Evolutionary conservation across 176 grass and related monocot genomes (phyloP), one percentile per base, ranked within the genome.

Genomic region (Musa schizocarpa): DNA sequence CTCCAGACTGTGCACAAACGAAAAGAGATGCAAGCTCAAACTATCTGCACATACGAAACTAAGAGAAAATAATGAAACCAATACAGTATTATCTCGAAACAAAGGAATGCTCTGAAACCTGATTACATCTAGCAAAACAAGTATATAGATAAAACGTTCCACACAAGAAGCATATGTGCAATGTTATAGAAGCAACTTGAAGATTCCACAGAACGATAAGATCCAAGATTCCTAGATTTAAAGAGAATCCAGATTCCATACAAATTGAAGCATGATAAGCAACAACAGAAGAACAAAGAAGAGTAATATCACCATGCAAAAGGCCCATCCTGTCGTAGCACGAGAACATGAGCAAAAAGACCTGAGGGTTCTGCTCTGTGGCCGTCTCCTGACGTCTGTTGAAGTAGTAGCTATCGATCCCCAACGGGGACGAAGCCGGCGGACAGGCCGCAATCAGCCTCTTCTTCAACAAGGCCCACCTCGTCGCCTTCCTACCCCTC

Each of bases 321-420:
- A 77, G 75, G 61, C 75, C 75, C 75, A 63, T 64, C 48, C 75
- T 63, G 24, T 77, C 75, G 43, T 53, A 65, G 75, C 75, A 77
- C 5, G 59, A 77, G 58, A 65, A 77, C 75, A 53, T 50, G 62
- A 77, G 43, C 11, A 77, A 43, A 77, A 77, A 77, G 22, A 77
- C 19, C 19, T 77, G 75, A 24, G 58, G 17, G 16, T 77, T 61
- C 48, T 77, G 58, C 61, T 66, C 61, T 19, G 75, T 53, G 13
- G 9, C 61, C 75, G 49, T 9, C 54, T 75, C 54, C 26, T 70
- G 68, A 20, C 11, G 68, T 52, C 19, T 21, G 43, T 54, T 29
- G 10, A 17, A 34, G 26, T 59, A 48, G 61, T 65, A 62, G 27
- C 2, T 77, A 20, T 77, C 75, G n/a, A 65, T 77, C 20, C 58